Evolutionary conservation across 108 stramenopile species (phyloP).

Genomic region (Nitzschia sp.): DNA sequence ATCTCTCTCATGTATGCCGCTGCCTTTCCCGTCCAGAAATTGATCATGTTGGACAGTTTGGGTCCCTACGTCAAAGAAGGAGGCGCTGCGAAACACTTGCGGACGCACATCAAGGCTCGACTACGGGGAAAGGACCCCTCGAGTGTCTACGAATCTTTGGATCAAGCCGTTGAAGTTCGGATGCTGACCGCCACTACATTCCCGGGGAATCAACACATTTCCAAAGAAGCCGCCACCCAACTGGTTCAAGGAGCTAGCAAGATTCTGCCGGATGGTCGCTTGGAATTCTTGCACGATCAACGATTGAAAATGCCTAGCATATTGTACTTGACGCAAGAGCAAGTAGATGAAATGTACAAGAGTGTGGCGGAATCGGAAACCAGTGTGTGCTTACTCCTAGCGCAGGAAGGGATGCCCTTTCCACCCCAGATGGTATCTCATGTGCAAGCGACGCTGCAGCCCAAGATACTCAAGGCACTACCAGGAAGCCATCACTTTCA

Average conservation of each 20-base stretch:
- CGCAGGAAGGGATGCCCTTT: slow-evolving; percentile 80
- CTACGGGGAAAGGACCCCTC: slow-evolving; percentile 22
- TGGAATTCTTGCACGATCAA: slow-evolving; percentile 75
- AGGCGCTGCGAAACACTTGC: slow-evolving; percentile 49
- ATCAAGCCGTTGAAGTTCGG: slow-evolving; percentile 51
- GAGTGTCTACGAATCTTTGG: slow-evolving; percentile 47
- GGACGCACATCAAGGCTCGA: slow-evolving; percentile 30
- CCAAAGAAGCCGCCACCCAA: slow-evolving; percentile 58
- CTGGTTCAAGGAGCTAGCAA: slow-evolving; percentile 66
- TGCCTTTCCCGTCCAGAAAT: slow-evolving; percentile 62
- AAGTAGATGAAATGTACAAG: slow-evolving; percentile 56
- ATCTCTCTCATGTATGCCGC: slow-evolving; percentile 58
- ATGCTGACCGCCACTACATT: slow-evolving; percentile 57
- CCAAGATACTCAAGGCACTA: slow-evolving; percentile 33
- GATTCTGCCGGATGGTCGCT: slow-evolving; percentile 13
- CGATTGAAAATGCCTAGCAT: slow-evolving; percentile 77
- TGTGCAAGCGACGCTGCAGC: slow-evolving; percentile 44
- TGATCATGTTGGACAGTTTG: slow-evolving; percentile 68
- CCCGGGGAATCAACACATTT: slow-evolving; percentile 81
- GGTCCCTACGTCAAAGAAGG: slow-evolving; percentile 51
- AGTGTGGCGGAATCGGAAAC: slow-evolving; percentile 39
- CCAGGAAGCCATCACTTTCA: slow-evolving; percentile 86
- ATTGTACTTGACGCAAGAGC: slow-evolving; percentile 67
- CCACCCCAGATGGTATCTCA: slow-evolving; percentile 24
- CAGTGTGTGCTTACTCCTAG: slow-evolving; percentile 54